Conservation (phyloP, 805 yeast genomes). For the Nakazawaea populi region DNA sequence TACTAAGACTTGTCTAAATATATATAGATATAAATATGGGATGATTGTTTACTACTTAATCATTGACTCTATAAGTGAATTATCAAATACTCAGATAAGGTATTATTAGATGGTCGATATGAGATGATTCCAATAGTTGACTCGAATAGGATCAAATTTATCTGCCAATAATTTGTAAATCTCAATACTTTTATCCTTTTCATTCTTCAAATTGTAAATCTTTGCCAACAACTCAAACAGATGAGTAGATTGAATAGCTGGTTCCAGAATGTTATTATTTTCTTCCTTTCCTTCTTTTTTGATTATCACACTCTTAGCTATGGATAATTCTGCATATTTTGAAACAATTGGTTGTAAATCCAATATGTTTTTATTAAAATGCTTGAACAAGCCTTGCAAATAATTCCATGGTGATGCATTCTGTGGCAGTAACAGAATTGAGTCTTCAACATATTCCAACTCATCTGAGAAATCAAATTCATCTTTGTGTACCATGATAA, state of each 20-base stretch:
- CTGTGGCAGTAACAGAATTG: conserved; percentile 62
- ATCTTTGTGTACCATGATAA: conserved; percentile 31
- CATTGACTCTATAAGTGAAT: no score
- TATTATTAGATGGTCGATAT: background rate
- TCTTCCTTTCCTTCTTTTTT: conserved; percentile 15
- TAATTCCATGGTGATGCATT: conserved; percentile 89
- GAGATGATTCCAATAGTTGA: conserved; percentile 24
- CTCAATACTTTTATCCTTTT: conserved; percentile 28
- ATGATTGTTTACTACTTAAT: no score
- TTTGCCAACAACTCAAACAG: conserved; percentile 62
- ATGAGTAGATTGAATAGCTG: conserved; percentile 38
- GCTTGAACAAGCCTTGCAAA: conserved; percentile 48
- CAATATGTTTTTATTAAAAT: conserved; percentile 19
- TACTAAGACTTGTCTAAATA: no score
- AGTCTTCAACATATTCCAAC: conserved; percentile 39
- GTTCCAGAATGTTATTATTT: background rate
- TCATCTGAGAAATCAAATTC: conserved; percentile 30
- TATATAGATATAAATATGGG: no score
- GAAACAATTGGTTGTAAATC: conserved; percentile 41
- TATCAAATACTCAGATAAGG: background rate
- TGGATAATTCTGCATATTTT: conserved; percentile 29
- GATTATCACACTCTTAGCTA: background rate
- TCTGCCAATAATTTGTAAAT: conserved; percentile 47
- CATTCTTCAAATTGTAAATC: conserved; percentile 31
- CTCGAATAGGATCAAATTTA: conserved; percentile 24